Evolutionary conservation across 257 asterid genomes (phyloP).

Genomic region (Orobanche coerulescens): DNA sequence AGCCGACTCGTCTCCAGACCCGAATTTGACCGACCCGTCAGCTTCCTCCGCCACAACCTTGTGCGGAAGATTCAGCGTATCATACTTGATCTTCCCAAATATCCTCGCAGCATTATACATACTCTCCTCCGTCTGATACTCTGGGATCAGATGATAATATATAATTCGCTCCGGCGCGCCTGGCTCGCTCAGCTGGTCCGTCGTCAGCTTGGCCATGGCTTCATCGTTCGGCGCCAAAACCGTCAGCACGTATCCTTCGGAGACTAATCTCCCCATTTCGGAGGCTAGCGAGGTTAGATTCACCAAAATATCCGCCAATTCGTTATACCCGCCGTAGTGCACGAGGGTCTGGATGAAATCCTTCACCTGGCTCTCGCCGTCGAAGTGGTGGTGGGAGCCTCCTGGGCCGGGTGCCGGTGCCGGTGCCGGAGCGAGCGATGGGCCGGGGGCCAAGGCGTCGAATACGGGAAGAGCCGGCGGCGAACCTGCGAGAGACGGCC

Average conservation of each 20-base stretch:
- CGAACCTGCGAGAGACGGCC: conserved; percentile 47
- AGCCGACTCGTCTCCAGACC: conserved; percentile 74
- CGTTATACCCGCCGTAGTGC: conserved; percentile 94
- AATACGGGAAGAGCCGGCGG: conserved; percentile 65
- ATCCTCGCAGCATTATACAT: conserved; percentile 90
- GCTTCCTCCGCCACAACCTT: conserved; percentile 87
- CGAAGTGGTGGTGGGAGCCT: conserved; percentile 86
- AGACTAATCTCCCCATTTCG: conserved; percentile 84
- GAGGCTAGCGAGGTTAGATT: conserved; percentile 81
- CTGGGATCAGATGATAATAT: conserved; percentile 81
- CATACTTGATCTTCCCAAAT: conserved; percentile 77
- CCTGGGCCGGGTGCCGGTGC: conserved; percentile 90
- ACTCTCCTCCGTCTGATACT: conserved; percentile 93
- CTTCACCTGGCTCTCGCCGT: conserved; percentile 86
- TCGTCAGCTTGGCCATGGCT: conserved; percentile 86
- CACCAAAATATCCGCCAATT: conserved; percentile 76
- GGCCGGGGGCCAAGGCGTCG: conserved; percentile 90
- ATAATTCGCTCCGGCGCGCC: conserved; percentile 95
- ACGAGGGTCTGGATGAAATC: conserved; percentile 83
- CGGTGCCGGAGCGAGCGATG: conserved; percentile 84
- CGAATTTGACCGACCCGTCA: conserved; percentile 85
- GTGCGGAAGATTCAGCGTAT: conserved; percentile 76
- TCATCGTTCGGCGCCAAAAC: conserved; percentile 90
- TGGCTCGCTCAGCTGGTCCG: conserved; percentile 81
- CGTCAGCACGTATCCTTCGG: conserved; percentile 81